These are phyloP conservation scores for Cyclocybe cylindracea DNA, from an alignment of 768 basidiomycete species.

Conservation along the genomic window DNA sequence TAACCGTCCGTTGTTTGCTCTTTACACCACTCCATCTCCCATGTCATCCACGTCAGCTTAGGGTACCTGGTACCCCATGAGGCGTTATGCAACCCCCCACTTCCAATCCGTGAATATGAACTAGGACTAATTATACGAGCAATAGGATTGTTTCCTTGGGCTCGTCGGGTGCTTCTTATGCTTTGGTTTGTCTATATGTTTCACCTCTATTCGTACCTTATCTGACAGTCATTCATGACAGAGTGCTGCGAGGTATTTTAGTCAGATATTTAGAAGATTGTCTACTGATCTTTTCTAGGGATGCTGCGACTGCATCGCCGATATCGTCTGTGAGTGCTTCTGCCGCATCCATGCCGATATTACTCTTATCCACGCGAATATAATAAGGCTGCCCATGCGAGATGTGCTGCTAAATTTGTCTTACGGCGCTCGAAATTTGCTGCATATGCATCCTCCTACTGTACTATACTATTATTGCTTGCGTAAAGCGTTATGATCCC, in stretches of 20 bases:
- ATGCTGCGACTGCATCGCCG: conserved; percentile 70
- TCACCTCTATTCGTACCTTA: background rate
- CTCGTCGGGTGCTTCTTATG: conserved; percentile 69
- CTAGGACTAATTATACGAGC: background rate
- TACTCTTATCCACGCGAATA: background rate
- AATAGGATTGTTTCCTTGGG: conserved; percentile 68
- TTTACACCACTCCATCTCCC: background rate
- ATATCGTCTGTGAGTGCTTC: conserved; percentile 64
- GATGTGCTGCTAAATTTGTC: conserved; percentile 58
- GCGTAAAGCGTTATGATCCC: too few relatives aligned
- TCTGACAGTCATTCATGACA: conserved; percentile 20
- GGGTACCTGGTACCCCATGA: too few relatives aligned
- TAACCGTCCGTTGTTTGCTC: background rate
- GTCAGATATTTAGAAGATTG: conserved; percentile 1
- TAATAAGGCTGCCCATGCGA: conserved; percentile 75
- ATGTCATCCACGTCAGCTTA: too few relatives aligned
- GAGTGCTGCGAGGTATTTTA: conserved; percentile 68
- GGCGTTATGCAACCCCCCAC: too few relatives aligned
- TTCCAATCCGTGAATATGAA: background rate
- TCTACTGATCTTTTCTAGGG: conserved; percentile 36
- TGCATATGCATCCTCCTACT: too few relatives aligned
- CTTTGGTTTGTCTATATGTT: conserved; percentile 50
- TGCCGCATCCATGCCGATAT: background rate
- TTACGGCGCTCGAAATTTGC: background rate
- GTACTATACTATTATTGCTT: too few relatives aligned